phyloP scores from a whole-genome alignment of 805 yeast species.

The Candida ponderosae region DNA sequence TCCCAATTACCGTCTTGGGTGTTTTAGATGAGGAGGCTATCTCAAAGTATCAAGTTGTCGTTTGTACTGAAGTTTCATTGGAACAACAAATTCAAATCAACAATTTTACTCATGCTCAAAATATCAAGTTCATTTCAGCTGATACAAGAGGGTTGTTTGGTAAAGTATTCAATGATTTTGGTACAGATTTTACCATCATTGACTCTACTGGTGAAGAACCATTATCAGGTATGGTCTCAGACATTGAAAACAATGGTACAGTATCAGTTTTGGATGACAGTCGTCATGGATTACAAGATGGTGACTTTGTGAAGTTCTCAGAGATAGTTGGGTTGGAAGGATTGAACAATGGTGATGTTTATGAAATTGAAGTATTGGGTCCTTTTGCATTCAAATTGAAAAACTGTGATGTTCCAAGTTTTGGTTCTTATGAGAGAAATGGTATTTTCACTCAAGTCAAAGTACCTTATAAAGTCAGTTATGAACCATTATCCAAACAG shows the following conservation, averaged over 20 bases:
- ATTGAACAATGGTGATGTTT: constrained; percentile 66
- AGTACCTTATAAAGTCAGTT: constrained; percentile 59
- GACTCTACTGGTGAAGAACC: constrained; percentile 96
- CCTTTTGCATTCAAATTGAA: constrained; percentile 88
- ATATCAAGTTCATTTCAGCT: constrained; percentile 73
- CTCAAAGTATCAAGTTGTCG: constrained; percentile 63
- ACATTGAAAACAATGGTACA: constrained; percentile 79
- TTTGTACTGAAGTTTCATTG: constrained; percentile 69
- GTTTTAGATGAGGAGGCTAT: constrained; percentile 48
- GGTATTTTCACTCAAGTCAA: constrained; percentile 92
- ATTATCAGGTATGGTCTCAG: constrained; percentile 76
- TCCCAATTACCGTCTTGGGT: constrained; percentile 66
- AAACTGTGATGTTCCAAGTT: constrained; percentile 33
- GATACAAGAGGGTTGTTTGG: constrained; percentile 88
- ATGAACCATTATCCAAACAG: constrained; percentile 58
- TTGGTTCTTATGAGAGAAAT: constrained; percentile 68
- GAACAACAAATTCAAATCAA: constrained; percentile 74
- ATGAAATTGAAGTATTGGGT: constrained; percentile 78
- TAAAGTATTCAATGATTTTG: constrained; percentile 83
- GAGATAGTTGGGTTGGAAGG: constrained; percentile 78
- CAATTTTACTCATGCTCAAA: constrained; percentile 61
- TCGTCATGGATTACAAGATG: constrained; percentile 92
- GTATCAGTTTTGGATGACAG: constrained; percentile 91
- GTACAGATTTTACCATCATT: constrained; percentile 66
- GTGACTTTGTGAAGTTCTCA: constrained; percentile 77